These are phyloP conservation scores for Corymbia maculata DNA, from an alignment of 345 rosid genomes.

Conservation along the genomic window DNA sequence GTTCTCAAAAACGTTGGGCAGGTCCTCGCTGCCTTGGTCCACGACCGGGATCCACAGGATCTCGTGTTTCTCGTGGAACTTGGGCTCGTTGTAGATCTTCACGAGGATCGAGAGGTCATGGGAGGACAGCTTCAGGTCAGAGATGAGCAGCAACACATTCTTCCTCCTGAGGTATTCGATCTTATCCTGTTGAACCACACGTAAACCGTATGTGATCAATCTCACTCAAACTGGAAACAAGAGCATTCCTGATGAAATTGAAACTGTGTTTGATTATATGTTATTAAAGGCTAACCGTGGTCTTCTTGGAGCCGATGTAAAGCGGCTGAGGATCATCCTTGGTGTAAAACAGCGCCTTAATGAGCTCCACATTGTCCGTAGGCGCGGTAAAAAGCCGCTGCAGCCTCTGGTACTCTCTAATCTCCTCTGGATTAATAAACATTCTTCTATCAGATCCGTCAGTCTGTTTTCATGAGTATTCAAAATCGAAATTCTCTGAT, in stretches of 20 bases:
- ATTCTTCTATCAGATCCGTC: background rate
- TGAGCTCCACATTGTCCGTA: slow-evolving; percentile 35
- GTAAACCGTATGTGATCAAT: background rate
- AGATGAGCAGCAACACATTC: slow-evolving; percentile 57
- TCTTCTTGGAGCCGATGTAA: slow-evolving; percentile 23
- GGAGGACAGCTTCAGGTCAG: slow-evolving; percentile 50
- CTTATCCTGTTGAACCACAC: slow-evolving; percentile 24
- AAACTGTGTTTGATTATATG: background rate
- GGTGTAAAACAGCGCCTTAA: slow-evolving; percentile 26
- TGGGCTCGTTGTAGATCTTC: slow-evolving; percentile 36
- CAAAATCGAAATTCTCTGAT: background rate
- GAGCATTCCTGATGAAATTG: background rate
- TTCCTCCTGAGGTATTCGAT: slow-evolving; percentile 61
- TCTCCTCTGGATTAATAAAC: slow-evolving; percentile 23
- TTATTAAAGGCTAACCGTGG: slow-evolving; percentile 11
- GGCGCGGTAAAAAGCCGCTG: slow-evolving; percentile 9
- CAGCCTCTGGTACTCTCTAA: slow-evolving; percentile 23
- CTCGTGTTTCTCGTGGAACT: slow-evolving; percentile 39
- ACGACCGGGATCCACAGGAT: slow-evolving; percentile 72
- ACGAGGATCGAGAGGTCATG: slow-evolving; percentile 48
- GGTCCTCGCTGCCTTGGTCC: slow-evolving; percentile 31
- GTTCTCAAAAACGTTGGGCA: slow-evolving; percentile 33
- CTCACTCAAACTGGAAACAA: background rate
- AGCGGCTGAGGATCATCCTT: slow-evolving; percentile 40
- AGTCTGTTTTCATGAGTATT: background rate